Conservation (phyloP, 2,329 filamentous ascomycete species). For the Xylariaceae sp. region DNA sequence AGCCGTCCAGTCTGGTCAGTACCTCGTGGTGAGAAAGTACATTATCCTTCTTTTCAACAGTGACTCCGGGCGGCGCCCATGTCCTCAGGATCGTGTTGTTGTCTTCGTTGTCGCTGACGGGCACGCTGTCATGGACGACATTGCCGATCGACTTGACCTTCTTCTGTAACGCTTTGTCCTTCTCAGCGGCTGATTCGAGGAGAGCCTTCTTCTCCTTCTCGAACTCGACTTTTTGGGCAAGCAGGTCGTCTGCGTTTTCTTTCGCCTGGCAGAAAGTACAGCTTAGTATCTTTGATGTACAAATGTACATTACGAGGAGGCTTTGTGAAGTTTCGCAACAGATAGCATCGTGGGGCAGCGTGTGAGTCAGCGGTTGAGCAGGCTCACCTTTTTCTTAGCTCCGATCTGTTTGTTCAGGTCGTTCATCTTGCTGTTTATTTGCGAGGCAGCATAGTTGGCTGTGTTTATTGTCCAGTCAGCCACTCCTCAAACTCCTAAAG, state of each 20-base stretch:
- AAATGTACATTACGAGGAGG: no score
- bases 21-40: constrained; percentile 93
- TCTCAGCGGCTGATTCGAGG: constrained; percentile 69
- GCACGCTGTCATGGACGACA: constrained; percentile 74
- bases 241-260: constrained; percentile 76
- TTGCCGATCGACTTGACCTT: constrained; percentile 87
- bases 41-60: constrained; percentile 65
- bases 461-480: neutral
- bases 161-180: constrained; percentile 67
- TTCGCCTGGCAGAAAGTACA: constrained; percentile 54
- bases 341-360: constrained; percentile 11
- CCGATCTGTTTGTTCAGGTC: constrained; percentile 86
- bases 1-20: constrained; percentile 79
- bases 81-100: constrained; percentile 73
- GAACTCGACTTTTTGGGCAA: constrained; percentile 72
- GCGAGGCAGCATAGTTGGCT: constrained; percentile 73
- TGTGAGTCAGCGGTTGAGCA: constrained; percentile 12
- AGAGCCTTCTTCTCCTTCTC: constrained; percentile 79
- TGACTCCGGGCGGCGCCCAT: constrained; percentile 75
- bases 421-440: constrained; percentile 83
- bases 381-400: constrained; percentile 74
- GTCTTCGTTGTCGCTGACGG: constrained; percentile 47
- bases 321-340: no score
- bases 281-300: no score
- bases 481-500: no score